Percentiles rank a stretch among this genome's conserved stretches.
Conservation (phyloP, 805 yeast genomes). For the Candida vaughaniae region DNA sequence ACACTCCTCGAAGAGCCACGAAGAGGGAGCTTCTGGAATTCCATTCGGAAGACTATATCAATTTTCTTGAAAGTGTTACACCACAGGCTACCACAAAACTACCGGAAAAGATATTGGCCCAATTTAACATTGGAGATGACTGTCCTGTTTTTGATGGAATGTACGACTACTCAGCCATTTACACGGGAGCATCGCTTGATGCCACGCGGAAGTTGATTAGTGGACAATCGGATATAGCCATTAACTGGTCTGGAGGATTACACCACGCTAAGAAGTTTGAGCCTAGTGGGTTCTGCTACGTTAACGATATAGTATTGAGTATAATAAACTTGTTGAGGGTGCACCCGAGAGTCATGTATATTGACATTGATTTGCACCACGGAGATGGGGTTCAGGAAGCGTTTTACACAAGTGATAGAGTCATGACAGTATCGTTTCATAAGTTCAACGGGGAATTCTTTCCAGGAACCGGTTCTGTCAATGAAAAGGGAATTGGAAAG, state of each 20-base stretch:
- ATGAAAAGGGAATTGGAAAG: conserved; percentile 84
- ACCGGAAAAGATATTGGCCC: conserved; percentile 55
- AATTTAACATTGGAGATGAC: conserved; percentile 89
- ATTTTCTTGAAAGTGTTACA: conserved; percentile 71
- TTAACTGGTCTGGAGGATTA: conserved; percentile 94
- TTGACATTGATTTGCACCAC: conserved; percentile 93
- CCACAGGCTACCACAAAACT: conserved; percentile 69
- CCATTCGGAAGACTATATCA: conserved; percentile 84
- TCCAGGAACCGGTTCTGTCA: conserved; percentile 95
- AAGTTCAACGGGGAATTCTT: conserved; percentile 91
- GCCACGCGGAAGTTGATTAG: conserved; percentile 84
- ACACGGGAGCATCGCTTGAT: conserved; percentile 92
- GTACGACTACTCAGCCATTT: conserved; percentile 83
- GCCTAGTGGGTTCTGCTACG: conserved; percentile 94
- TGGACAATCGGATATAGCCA: conserved; percentile 90
- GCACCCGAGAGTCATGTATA: conserved; percentile 89
- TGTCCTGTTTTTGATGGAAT: conserved; percentile 95
- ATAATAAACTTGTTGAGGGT: conserved; percentile 80
- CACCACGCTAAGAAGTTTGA: conserved; percentile 96
- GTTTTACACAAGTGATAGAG: conserved; percentile 90
- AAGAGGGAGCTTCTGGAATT: conserved; percentile 75
- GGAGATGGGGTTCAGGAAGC: conserved; percentile 99
- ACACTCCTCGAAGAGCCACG: conserved; percentile 80
- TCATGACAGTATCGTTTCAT: conserved; percentile 95
- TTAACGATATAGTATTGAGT: conserved; percentile 90